Percentiles rank a stretch among this genome's conserved stretches.
These are phyloP conservation scores for Cutaneotrichosporon daszewskae DNA, from an alignment of 1,284 basidiomycete genomes.

Conservation along the genomic window DNA sequence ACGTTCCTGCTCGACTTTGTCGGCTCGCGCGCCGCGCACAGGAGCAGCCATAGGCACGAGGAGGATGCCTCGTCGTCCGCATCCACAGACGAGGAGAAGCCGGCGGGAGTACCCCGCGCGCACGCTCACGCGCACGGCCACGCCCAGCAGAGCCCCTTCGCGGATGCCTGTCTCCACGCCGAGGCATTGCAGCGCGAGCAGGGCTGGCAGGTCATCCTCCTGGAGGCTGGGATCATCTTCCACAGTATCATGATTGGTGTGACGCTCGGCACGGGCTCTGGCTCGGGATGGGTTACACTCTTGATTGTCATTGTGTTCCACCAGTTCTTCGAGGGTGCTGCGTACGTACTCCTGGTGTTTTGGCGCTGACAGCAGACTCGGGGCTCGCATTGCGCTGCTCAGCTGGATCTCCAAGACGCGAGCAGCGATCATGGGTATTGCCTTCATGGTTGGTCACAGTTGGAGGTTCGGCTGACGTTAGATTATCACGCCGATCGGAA, in stretches of 20 bases:
- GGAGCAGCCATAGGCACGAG: background rate
- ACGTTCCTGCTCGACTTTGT: conserved; percentile 45
- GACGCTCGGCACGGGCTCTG: conserved; percentile 24
- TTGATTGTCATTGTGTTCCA: conserved; percentile 34
- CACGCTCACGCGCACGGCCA: background rate
- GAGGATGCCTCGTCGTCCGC: too few relatives aligned
- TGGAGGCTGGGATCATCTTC: conserved; percentile 51
- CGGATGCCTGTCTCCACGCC: conserved; percentile 9
- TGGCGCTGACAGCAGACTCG: conserved; percentile 9
- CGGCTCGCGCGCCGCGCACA: conserved; percentile 4
- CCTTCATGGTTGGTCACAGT: conserved; percentile 16
- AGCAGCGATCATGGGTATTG: conserved; percentile 20
- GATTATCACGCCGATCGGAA: conserved; percentile 24
- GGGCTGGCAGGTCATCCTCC: conserved; percentile 21
- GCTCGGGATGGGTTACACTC: conserved; percentile 24
- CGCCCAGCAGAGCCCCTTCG: background rate
- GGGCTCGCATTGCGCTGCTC: conserved; percentile 28
- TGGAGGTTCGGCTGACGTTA: background rate
- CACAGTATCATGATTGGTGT: conserved; percentile 26
- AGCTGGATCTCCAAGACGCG: conserved; percentile 11
- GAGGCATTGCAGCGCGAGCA: conserved; percentile 12
- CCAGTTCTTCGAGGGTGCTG: conserved; percentile 35
- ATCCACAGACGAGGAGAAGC: background rate
- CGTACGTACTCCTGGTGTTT: background rate
- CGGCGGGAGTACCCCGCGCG: too few relatives aligned